phyloP scores from a whole-genome alignment of 441 rosid genomes.

The Populus trichocarpa region DNA sequence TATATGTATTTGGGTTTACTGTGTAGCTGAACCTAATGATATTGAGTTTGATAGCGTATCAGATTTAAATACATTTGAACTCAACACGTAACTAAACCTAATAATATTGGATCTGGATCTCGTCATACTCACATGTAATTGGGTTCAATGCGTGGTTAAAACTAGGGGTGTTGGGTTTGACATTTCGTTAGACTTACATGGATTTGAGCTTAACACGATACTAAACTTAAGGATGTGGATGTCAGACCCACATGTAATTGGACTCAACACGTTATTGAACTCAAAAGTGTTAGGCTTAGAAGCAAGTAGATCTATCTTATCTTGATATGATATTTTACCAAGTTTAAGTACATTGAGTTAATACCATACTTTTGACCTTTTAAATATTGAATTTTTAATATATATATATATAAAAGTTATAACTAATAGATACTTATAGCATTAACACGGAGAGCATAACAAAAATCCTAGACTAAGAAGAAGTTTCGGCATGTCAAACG shows the following conservation, averaged over 20 bases:
- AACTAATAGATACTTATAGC: no score
- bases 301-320: rapidly evolving
- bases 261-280: rapidly evolving
- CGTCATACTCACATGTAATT: no score
- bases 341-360: no score
- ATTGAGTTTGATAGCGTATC: rapidly evolving
- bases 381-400: no score
- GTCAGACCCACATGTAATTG: rapidly evolving
- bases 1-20: rapidly evolving
- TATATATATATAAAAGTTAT: no score
- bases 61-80: no score
- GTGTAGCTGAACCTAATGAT: rapidly evolving
- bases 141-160: rapidly evolving
- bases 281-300: no score
- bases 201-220: rapidly evolving
- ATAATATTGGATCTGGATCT: rapidly evolving
- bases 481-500: no score
- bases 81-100: rapidly evolving
- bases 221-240: rapidly evolving
- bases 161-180: rapidly evolving
- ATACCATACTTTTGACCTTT: no score
- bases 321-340: no score
- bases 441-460: no score
- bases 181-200: rapidly evolving
- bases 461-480: no score